Evolutionary conservation across 2,329 filamentous ascomycete species (phyloP), one percentile per base, ranked within the genome.

Genomic region (Aureobasidium sp.): DNA sequence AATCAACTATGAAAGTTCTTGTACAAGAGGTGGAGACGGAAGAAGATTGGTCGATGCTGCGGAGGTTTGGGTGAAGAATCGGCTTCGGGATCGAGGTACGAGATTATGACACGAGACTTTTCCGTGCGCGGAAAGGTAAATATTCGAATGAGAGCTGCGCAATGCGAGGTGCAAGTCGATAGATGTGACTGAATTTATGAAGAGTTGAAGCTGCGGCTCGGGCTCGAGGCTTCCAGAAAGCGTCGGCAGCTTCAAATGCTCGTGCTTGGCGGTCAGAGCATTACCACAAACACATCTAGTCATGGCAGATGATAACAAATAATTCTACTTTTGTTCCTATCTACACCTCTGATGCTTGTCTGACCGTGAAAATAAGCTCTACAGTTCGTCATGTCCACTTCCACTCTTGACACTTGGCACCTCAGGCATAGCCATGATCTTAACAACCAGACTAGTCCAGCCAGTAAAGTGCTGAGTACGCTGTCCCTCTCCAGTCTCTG

Each of bases 381-480:
- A 83, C 70, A 83, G 68, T 71, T 83, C 80, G 68, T 82, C 80
- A 66, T 80, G 78, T 13, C 69, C 71, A 26, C 42, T 23, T 59
- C 64, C 55, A 39, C 62, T 51, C 66, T 64, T 7, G 51, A 65
- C 44, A 39, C 63, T 66, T 42, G 68, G 68, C 46, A 90, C 71
- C 68, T 95, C 88, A 7, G 91, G 89, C 90, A 99, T 93, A 51
- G 86, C 85, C 91, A 97, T 96, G 67, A 99, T 90, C 80, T 96
- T 97, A 50, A 97, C 92, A 52, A 97, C 90, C 75, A 97, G 79
- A 73, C 91, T 96, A n/a, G 94, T 99, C 94, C 94, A 99, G 56
- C 94, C 94, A 0, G 94, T 97, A 73, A 99, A 99, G 75, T 97
- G 93, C 80, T 97, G 91, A 5, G 92, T 97, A 46, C 94, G 83